These are phyloP conservation scores for Plasmodium coatneyi DNA, from an alignment of 169 alveolate genomes.

Conservation along the genomic window DNA sequence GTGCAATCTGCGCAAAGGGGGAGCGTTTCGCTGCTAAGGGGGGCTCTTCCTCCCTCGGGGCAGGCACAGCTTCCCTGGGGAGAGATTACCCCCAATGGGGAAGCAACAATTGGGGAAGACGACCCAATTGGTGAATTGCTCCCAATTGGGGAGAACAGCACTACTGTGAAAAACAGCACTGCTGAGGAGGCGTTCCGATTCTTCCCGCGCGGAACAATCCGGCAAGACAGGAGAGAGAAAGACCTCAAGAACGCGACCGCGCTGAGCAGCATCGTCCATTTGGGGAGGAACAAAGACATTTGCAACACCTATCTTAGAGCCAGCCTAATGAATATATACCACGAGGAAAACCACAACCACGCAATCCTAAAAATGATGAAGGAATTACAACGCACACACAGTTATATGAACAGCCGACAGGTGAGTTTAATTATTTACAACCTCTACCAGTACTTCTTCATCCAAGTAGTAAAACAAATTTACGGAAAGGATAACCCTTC, in stretches of 20 bases:
- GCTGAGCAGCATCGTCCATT: slow-evolving; percentile 20
- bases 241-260: slow-evolving; percentile 20
- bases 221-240: slow-evolving; percentile 14
- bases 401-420: slow-evolving; percentile 20
- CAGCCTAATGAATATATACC: slow-evolving; percentile 55
- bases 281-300: slow-evolving; percentile 37
- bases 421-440: slow-evolving; percentile 44
- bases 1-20: neutral
- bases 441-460: slow-evolving; percentile 23
- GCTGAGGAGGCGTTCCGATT: neutral
- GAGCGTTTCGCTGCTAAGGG: neutral
- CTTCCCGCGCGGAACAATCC: slow-evolving; percentile 3
- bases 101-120: neutral
- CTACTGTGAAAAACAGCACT: neutral
- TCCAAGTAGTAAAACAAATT: neutral
- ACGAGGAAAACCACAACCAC: slow-evolving; percentile 40
- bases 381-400: neutral
- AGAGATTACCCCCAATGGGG: neutral
- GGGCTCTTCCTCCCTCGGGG: neutral
- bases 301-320: slow-evolving; percentile 16
- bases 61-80: neutral
- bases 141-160: neutral
- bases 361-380: slow-evolving; percentile 27
- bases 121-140: neutral
- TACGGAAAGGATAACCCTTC: neutral